Conservation (phyloP, 2,329 filamentous ascomycete species). For the Phaeosphaeriaceae sp. region DNA sequence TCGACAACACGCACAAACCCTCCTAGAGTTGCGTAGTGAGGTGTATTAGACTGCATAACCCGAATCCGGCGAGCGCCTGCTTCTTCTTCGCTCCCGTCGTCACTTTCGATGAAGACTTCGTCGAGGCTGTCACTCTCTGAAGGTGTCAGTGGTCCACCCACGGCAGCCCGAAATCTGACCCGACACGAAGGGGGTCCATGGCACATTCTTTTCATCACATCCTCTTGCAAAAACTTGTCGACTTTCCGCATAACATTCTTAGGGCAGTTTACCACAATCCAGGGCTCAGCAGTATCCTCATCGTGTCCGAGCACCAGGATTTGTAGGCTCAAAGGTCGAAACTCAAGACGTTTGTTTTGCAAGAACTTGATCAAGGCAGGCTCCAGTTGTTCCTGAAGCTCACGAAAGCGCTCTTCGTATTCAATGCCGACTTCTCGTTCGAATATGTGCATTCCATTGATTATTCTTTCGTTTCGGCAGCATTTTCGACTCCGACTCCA, state of each 20-base stretch:
- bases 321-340: slow-evolving; percentile 1
- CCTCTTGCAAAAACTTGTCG: slow-evolving; percentile 8
- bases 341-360: neutral
- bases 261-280: slow-evolving; percentile 12
- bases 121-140: neutral
- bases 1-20: neutral
- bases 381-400: neutral
- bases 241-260: neutral
- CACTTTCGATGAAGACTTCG: neutral
- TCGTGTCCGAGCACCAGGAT: slow-evolving; percentile 3
- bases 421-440: neutral
- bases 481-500: too few species aligned
- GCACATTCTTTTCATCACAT: neutral
- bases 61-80: neutral
- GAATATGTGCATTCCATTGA: neutral
- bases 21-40: slow-evolving; percentile 5
- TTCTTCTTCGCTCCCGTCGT: neutral
- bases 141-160: slow-evolving; percentile 2
- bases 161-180: slow-evolving; percentile 7
- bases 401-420: neutral
- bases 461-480: neutral
- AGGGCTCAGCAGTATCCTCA: slow-evolving; percentile 1
- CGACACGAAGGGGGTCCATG: neutral
- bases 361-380: slow-evolving; percentile 5
- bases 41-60: neutral